phyloP scores from a whole-genome alignment of 108 stramenopile species.

The Nitzschia sp. region DNA sequence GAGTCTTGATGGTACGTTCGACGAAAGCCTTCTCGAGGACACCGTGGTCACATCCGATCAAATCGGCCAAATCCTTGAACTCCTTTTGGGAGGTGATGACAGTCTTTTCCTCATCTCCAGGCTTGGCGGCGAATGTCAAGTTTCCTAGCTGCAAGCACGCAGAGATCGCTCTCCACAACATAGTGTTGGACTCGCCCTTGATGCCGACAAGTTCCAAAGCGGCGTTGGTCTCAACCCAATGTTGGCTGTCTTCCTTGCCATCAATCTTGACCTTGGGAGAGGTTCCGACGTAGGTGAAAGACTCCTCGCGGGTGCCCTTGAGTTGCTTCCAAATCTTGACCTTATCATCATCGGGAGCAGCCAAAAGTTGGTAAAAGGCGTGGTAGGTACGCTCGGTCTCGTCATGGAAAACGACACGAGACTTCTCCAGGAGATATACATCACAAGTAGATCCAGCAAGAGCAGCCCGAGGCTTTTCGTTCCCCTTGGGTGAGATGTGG shows the following conservation, averaged over 20 bases:
- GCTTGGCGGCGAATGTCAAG: conserved; percentile 70
- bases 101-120: conserved; percentile 67
- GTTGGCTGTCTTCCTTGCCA: conserved; percentile 69
- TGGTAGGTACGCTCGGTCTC: conserved; percentile 97
- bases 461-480: conserved; percentile 45
- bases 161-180: conserved; percentile 69
- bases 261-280: conserved; percentile 53
- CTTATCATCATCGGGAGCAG: conserved; percentile 70
- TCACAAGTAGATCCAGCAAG: conserved; percentile 70
- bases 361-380: conserved; percentile 95
- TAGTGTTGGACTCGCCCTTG: conserved; percentile 48
- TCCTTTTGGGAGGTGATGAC: conserved; percentile 55
- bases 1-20: conserved; percentile 72
- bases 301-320: conserved; percentile 48
- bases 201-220: conserved; percentile 71
- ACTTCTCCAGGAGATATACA: conserved; percentile 97
- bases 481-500: conserved; percentile 26
- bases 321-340: conserved; percentile 66
- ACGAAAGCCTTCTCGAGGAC: conserved; percentile 68
- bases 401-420: conserved; percentile 84
- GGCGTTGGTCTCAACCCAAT: conserved; percentile 66
- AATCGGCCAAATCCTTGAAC: conserved; percentile 59
- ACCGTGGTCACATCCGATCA: conserved; percentile 63
- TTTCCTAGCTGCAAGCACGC: conserved; percentile 87
- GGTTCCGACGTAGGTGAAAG: conserved; percentile 65